Base-by-base conservation (phyloP, 2,329 filamentous ascomycete genomes). In the Truncatella angustata region DNA sequence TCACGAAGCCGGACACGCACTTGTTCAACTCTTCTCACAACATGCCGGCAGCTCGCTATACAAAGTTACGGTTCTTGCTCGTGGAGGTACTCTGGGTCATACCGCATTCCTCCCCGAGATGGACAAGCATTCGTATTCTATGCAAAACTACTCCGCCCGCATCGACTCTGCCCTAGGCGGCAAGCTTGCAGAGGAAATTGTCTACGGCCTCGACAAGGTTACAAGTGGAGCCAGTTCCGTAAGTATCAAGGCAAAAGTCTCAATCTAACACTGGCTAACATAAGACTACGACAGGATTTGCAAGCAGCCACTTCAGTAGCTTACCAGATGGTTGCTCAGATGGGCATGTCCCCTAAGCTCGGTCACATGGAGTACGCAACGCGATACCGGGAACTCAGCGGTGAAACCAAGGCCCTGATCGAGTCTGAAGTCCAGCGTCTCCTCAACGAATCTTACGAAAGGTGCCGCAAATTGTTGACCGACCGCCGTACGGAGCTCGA, bases 31-130 rank as follows among this genome's bases (percentile, higher is more conserved):
- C 64, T 91, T 93, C 60, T 90, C 87, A 11, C 77, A 78, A 57
- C 85, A 88, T 55, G 84, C 83, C 34, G 83, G 87, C 49, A 86
- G 81, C 57, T 88, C 88, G 28, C 79, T 99, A 2, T 97, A 99
- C 80, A 99, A 99, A 74, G 92, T 96, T 46, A 99, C 94, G 1
- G 95, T 99, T 62, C 87, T 99, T 63, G 92, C 94, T 49, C 87
- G 95, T 63, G 94, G 94, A 10, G 85, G 86, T 63, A 84, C 89
- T 21, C 79, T 97, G 6, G 94, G 94, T 55, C 84, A 96, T 57
- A 99, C 94, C 0, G 88, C 89, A 58, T 88, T 87, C 69, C 78
- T 99, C 21, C 92, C 92, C 0, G 88, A 94, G 66, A 91, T 96
- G 78, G 92, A 97, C 73, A 91, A 92, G 70, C 91, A 96, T 64